phyloP scores from a whole-genome alignment of 73 alveolate genomes.

The Stentor coeruleus region DNA sequence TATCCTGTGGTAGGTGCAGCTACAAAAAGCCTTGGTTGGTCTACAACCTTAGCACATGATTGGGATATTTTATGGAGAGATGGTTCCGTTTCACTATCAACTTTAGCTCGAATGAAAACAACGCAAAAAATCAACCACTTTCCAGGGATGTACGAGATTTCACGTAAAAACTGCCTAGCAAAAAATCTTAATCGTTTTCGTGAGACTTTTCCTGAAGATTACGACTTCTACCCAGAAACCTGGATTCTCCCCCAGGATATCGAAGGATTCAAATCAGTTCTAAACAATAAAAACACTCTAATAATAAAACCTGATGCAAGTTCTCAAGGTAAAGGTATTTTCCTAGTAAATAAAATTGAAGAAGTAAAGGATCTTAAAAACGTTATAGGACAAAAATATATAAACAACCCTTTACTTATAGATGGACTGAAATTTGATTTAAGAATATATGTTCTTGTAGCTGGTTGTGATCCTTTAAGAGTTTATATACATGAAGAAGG shows the following conservation, averaged over 20 bases:
- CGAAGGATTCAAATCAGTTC: conserved; percentile 19
- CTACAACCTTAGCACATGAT: too few species aligned
- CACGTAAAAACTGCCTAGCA: conserved; percentile 20
- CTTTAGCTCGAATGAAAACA: not conserved
- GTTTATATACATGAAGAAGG: conserved; percentile 50
- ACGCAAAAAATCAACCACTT: conserved; percentile 29
- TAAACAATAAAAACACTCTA: conserved; percentile 25
- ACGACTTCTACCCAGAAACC: conserved; percentile 22
- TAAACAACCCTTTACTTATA: conserved; percentile 67
- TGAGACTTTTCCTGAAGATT: not conserved
- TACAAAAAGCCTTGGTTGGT: too few species aligned
- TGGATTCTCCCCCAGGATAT: conserved; percentile 30
- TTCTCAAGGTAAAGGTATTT: conserved; percentile 52
- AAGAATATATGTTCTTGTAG: conserved; percentile 58
- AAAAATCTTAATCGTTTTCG: conserved; percentile 19
- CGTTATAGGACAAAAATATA: conserved; percentile 70
- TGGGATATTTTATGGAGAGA: conserved; percentile 28
- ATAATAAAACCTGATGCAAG: conserved; percentile 44
- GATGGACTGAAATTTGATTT: conserved; percentile 85
- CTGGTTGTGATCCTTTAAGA: conserved; percentile 48
- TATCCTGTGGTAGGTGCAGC: too few species aligned
- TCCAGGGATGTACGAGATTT: conserved; percentile 26
- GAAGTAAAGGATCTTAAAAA: conserved; percentile 61
- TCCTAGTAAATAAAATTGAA: conserved; percentile 35
- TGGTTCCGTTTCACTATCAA: not conserved